Base-by-base conservation (phyloP, 192 early-diverging fungal species). In the Coemansia sp. region DNA sequence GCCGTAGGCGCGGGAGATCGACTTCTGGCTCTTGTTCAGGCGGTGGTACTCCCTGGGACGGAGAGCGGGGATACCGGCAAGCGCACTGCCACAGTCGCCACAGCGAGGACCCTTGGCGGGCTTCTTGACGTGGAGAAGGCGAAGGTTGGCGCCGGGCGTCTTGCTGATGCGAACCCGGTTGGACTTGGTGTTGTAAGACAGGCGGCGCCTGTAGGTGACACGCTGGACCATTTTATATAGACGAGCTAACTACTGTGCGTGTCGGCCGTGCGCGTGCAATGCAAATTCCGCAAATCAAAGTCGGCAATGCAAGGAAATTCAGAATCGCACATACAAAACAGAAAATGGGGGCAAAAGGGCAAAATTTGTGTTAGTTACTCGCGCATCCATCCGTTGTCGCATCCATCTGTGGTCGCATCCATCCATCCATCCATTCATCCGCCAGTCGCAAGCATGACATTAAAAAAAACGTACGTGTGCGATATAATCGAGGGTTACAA, bases 1-100 rank as follows among this genome's bases (percentile, higher is more conserved):
- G 83, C 97, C 97, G 81, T 98, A 98, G 48, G 95, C 91, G 70
- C 97, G 92, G 77, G 83, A 87, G 63, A 98, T 94, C 77, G 72
- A 78, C 92, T 97, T 96, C 81, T 95, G 84, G 81, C 85, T 87
- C 86, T 92, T 92, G 77, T 92, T 93, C 68, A 98, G 80, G 65
- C 87, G 86, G 60, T 90, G 82, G 88, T 92, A 97, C 83, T 91
- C 86, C 63, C 85, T 87, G 58, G 97, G 92, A 79, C 94, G 93
- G 65, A 98, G 93, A 66, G 90, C 88, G 52, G 91, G 91, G 78
- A 95, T 83, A 67, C 97, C 97, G 61, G 94, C 65, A 58, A 98
- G 90, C 50, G 84, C 80, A 58, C 82, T 83, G 79, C 93, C 93
- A 83, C 95, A 96, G 86, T 98, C 97, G 85, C 95, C 97, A 83